Evolutionary conservation across 2,329 filamentous ascomycete genomes (phyloP).

Genomic region (Fusarium xylarioides): DNA sequence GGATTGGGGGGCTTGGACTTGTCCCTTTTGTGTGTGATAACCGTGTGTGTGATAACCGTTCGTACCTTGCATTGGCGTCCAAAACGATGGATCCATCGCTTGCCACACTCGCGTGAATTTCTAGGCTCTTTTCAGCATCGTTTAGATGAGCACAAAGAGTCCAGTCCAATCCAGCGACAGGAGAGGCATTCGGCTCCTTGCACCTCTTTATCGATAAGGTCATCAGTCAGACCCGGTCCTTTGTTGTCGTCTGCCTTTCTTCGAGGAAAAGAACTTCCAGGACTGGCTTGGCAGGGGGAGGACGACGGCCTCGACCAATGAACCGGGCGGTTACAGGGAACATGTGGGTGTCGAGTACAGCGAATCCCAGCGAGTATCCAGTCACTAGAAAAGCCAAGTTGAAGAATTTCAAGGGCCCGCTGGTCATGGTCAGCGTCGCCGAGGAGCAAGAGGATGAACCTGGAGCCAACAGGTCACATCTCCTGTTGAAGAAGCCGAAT

Average conservation of each 20-base stretch:
- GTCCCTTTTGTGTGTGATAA: slow-evolving; percentile 30
- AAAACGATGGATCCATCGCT: neutral
- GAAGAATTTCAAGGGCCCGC: slow-evolving; percentile 3
- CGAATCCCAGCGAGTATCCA: slow-evolving; percentile 28
- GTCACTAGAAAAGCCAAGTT: slow-evolving; percentile 25
- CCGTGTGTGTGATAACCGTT: slow-evolving; percentile 26
- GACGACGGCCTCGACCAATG: slow-evolving; percentile 31
- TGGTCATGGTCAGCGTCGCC: neutral
- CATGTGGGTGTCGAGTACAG: slow-evolving; percentile 2
- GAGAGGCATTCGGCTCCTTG: neutral
- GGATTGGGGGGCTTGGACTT: neutral
- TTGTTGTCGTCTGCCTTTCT: slow-evolving; percentile 8
- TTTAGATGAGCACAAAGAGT: slow-evolving; percentile 28
- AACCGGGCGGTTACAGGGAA: slow-evolving; percentile 29
- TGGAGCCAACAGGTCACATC: slow-evolving; percentile 26
- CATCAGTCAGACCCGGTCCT: neutral
- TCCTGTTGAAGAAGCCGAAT: slow-evolving; percentile 26
- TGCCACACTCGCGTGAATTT: slow-evolving; percentile 24
- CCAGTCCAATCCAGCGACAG: slow-evolving; percentile 27
- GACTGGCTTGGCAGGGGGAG: slow-evolving; percentile 40
- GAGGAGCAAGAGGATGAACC: neutral
- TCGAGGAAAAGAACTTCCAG: slow-evolving; percentile 13
- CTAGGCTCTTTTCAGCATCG: slow-evolving; percentile 24
- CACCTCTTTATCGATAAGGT: slow-evolving; percentile 26
- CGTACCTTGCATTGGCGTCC: slow-evolving; percentile 38